Conservation (phyloP, 208 protist species). For the Entamoeba moshkovskii region DNA sequence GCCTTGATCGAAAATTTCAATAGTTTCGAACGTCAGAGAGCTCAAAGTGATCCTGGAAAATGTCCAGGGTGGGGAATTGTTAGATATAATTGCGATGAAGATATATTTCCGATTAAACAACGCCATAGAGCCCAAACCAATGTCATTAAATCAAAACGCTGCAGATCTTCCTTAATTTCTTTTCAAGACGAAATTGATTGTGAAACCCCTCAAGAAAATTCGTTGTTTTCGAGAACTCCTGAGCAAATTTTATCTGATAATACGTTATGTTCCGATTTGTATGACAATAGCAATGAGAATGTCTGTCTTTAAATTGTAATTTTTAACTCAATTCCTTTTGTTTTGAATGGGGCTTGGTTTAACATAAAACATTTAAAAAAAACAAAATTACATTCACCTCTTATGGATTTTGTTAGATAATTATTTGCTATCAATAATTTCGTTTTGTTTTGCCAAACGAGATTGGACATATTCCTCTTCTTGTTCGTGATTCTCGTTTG, state of each 20-base stretch:
- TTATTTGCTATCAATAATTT: too few relatives aligned
- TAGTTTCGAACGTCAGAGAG: background rate
- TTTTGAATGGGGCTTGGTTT: too few relatives aligned
- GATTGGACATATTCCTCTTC: too few relatives aligned
- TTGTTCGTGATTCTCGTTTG: too few relatives aligned
- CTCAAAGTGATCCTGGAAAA: background rate
- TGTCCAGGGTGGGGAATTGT: background rate
- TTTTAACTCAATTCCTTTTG: too few relatives aligned
- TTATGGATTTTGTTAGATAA: too few relatives aligned
- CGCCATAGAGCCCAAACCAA: background rate
- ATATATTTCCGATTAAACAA: background rate
- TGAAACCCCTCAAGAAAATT: background rate
- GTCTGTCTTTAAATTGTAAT: too few relatives aligned
- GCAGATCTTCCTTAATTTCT: background rate
- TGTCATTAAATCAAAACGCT: background rate
- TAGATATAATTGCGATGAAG: background rate
- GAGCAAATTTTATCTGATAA: background rate
- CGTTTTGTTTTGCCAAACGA: too few relatives aligned
- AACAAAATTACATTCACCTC: too few relatives aligned
- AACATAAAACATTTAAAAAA: too few relatives aligned
- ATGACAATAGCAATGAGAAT: too few relatives aligned
- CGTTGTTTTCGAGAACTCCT: background rate
- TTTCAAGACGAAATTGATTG: background rate
- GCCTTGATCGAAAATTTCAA: background rate
- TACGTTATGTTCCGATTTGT: too few relatives aligned